Evolutionary conservation across 306 rosid species (phyloP), one percentile per base, ranked within the genome.

Genomic region (Fagus crenata): DNA sequence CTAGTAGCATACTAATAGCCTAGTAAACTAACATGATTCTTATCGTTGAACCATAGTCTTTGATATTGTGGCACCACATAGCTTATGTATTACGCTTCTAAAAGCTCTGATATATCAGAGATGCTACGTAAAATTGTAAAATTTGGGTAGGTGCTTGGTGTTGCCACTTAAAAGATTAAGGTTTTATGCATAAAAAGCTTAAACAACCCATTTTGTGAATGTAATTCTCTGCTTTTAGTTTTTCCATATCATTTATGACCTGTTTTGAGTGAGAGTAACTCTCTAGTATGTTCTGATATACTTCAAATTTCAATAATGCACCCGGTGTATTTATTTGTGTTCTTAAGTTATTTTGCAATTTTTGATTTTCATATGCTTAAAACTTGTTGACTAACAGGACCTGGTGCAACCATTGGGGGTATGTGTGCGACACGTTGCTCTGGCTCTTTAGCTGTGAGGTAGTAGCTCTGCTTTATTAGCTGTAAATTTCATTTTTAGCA

Each of bases 341-440:
- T 46, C 51, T 46, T 3, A 28, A 18, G 75, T 67, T 54, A 53
- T 43, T 63, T 69, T 71, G 64, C 32, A 32, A 53, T 69, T 67
- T 22, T 67, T 46, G 41, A 35, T 67, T 46, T 56, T 78, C 53
- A 70, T 63, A 53, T 49, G 11, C 42, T 49, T 60, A 54, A 58
- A 28, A 32, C 71, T 64, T 84, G 71, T 70, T 74, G 31, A 78
- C 78, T 65, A 77, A 84, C 89, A 94, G 98, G 98, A 75, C 98
- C 98, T 79, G 98, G 98, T 74, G 98, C 98, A 80, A 92, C 96
- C 83, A 94, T 94, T 60, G 98, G 98, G 51, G 98, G 98, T 74
- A 94, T 94, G 98, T 94, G 98, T 81, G 96, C 98, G 68, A 94
- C 98, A 64, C 97, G 98, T 71, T 94, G 98, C 84, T 94, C 98